These are phyloP conservation scores for Penicillium paradoxum DNA, from an alignment of 495 filamentous ascomycete genomes.

Conservation along the genomic window DNA sequence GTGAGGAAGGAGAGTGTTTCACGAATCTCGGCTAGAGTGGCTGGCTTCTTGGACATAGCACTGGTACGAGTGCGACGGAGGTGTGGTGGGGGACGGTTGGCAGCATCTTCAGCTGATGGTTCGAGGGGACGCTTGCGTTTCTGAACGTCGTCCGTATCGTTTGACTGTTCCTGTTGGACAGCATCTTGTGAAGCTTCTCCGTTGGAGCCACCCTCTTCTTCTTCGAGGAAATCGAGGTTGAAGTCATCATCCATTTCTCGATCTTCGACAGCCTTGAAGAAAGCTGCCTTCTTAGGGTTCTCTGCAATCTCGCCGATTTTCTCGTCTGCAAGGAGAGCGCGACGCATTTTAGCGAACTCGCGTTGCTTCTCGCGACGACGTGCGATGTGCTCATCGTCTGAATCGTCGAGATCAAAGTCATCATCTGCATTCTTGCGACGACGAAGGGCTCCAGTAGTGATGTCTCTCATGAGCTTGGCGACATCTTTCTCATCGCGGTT, in stretches of 20 bases:
- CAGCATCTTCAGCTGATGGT: constrained; percentile 36
- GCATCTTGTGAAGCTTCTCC: constrained; percentile 45
- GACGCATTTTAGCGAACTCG: constrained; percentile 89
- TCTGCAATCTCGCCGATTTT: constrained; percentile 84
- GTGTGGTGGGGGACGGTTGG: constrained; percentile 56
- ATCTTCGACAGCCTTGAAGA: constrained; percentile 86
- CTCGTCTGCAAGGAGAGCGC: constrained; percentile 83
- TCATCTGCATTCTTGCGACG: constrained; percentile 70
- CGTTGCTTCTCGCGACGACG: constrained; percentile 74
- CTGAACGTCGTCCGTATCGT: constrained; percentile 26
- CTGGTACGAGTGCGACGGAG: constrained; percentile 58
- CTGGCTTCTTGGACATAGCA: constrained; percentile 55
- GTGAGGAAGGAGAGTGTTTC: constrained; percentile 76
- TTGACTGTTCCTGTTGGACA: constrained; percentile 22
- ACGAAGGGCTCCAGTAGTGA: constrained; percentile 79
- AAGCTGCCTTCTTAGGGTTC: constrained; percentile 85
- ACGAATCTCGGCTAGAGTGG: constrained; percentile 71
- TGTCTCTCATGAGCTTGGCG: constrained; percentile 84
- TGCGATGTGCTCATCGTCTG: constrained; percentile 76
- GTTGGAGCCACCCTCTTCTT: constrained; percentile 43
- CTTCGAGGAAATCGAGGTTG: constrained; percentile 66
- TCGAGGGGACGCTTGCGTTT: constrained; percentile 56
- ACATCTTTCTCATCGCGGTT: constrained; percentile 67
- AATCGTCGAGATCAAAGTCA: constrained; percentile 76
- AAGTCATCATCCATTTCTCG: constrained; percentile 71